phyloP scores from a whole-genome alignment of 83 land plant genomes.

The Picea abies region DNA sequence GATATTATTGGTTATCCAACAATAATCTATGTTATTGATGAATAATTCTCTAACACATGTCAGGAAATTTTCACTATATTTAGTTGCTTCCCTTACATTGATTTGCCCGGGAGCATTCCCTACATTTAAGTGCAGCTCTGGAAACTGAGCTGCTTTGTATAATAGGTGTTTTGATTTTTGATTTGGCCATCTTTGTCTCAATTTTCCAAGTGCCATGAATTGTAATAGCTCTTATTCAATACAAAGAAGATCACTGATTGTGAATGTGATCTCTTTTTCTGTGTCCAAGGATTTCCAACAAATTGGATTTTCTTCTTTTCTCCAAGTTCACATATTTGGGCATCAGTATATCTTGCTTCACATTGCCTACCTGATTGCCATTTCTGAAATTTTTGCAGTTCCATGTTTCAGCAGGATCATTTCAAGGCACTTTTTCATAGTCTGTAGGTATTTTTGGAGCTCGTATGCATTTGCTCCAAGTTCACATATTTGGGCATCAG shows the following conservation, averaged over 20 bases:
- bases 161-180: conserved; percentile 14
- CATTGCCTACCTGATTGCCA: background rate
- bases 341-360: conserved; percentile 8
- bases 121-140: conserved; percentile 3
- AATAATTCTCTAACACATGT: conserved; percentile 4
- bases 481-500: background rate
- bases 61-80: background rate
- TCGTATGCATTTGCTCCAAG: background rate
- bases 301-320: background rate
- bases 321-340: background rate
- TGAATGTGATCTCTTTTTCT: background rate
- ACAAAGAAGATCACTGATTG: conserved; percentile 8
- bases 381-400: background rate
- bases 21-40: conserved; percentile 5
- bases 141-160: conserved; percentile 12
- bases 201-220: background rate
- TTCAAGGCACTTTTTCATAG: background rate
- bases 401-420: background rate
- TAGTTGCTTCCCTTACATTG: conserved; percentile 2
- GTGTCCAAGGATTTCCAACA: background rate
- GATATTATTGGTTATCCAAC: conserved; percentile 1
- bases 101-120: conserved; percentile 6
- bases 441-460: background rate
- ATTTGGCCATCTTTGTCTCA: background rate
- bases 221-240: conserved; percentile 3